Evolutionary conservation across 768 basidiomycete species (phyloP).

Genomic region (Dentipellis sp.): DNA sequence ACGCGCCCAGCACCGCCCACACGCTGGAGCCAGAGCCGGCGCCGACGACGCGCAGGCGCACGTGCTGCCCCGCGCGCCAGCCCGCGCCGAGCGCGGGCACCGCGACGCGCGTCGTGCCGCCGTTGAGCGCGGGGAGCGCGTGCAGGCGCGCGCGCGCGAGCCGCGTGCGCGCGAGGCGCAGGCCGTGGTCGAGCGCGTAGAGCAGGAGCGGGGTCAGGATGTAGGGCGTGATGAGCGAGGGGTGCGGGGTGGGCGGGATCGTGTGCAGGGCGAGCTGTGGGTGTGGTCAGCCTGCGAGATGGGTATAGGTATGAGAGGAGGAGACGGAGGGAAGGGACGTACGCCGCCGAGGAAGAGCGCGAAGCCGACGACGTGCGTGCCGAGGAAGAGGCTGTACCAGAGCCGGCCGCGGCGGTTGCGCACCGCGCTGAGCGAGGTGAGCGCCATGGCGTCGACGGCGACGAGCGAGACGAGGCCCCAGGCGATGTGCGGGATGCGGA

Average conservation of each 20-base stretch:
- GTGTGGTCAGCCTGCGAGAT: background rate
- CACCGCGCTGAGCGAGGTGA: conserved; percentile 33
- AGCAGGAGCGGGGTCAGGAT: conserved; percentile 28
- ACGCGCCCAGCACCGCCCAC: conserved; percentile 17
- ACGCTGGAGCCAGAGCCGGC: conserved; percentile 27
- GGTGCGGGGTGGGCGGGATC: conserved; percentile 12
- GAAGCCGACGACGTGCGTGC: conserved; percentile 34
- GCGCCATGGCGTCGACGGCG: conserved; percentile 26
- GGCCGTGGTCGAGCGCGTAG: conserved; percentile 36
- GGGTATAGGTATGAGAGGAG: background rate
- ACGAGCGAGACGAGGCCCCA: conserved; percentile 27
- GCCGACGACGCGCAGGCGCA: conserved; percentile 38
- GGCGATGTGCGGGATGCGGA: background rate
- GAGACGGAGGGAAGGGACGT: background rate
- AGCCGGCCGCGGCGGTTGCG: conserved; percentile 21
- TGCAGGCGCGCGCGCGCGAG: conserved; percentile 33
- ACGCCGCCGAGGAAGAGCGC: conserved; percentile 27
- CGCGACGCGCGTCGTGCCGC: conserved; percentile 35
- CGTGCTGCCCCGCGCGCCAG: conserved; percentile 55
- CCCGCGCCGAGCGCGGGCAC: conserved; percentile 36
- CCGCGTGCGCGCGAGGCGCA: conserved; percentile 39
- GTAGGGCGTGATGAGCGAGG: conserved; percentile 29
- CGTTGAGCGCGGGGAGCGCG: conserved; percentile 32
- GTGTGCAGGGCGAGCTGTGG: background rate
- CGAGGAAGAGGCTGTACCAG: conserved; percentile 34